phyloP scores from a whole-genome alignment of 805 yeast species.

The Jamesozyma hellenica region DNA sequence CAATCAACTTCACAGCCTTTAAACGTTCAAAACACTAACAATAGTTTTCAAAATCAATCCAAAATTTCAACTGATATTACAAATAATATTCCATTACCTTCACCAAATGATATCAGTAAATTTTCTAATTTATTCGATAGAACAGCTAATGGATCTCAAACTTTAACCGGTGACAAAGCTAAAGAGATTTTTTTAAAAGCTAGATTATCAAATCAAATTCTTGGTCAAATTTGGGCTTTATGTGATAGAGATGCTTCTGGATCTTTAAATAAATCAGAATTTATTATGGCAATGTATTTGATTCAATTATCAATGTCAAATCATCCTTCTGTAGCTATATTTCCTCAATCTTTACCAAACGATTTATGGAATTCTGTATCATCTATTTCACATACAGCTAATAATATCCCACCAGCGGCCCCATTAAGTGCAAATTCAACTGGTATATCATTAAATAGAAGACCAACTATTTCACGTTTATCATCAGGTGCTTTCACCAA shows the following conservation, averaged over 20 bases:
- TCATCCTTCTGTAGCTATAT: conserved; percentile 47
- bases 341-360: conserved; percentile 42
- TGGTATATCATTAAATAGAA: conserved; percentile 27
- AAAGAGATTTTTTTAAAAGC: conserved; percentile 84
- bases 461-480: conserved; percentile 27
- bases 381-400: conserved; percentile 8
- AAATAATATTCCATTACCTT: conserved; percentile 40
- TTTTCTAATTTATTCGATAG: conserved; percentile 67
- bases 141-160: conserved; percentile 39
- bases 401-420: conserved; percentile 11
- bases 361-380: conserved; percentile 31
- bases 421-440: conserved; percentile 22
- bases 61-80: conserved; percentile 26
- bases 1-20: neutral
- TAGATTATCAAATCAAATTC: conserved; percentile 59
- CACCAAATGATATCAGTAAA: conserved; percentile 48
- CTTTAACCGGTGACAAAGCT: conserved; percentile 71
- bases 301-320: conserved; percentile 60
- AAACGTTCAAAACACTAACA: neutral
- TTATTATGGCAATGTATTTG: conserved; percentile 88
- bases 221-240: conserved; percentile 83
- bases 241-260: conserved; percentile 75
- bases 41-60: conserved; percentile 12
- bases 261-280: conserved; percentile 59
- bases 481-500: conserved; percentile 28